Conservation (phyloP, 352 stramenopile species). For the Globisporangium acanthophoron region DNA sequence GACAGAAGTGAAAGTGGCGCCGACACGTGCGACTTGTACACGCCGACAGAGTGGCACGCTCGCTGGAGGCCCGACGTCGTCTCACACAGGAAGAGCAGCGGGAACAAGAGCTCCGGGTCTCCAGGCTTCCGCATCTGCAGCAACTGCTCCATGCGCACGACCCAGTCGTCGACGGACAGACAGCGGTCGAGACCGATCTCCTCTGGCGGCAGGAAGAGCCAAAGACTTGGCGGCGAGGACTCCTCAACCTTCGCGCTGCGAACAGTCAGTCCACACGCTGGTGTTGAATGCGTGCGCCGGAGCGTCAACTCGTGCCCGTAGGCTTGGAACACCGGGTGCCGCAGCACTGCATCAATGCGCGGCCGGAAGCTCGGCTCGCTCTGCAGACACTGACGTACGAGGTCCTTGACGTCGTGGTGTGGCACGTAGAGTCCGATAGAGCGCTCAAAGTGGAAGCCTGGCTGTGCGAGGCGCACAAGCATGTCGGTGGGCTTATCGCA, state of each 20-base stretch:
- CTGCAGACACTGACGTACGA: constrained; percentile 37
- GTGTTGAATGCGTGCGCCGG: not conserved
- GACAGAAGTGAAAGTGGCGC: constrained; percentile 46
- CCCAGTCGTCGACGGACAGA: constrained; percentile 42
- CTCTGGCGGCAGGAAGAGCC: constrained; percentile 49
- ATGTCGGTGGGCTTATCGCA: constrained; percentile 27
- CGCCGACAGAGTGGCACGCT: constrained; percentile 13
- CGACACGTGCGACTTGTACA: constrained; percentile 19
- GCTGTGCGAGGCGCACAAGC: constrained; percentile 23
- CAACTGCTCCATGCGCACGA: constrained; percentile 28
- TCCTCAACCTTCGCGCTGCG: constrained; percentile 15
- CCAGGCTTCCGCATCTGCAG: constrained; percentile 20
- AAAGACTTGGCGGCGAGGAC: constrained; percentile 43
- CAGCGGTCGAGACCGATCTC: constrained; percentile 30
- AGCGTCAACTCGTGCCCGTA: constrained; percentile 19
- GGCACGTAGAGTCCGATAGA: constrained; percentile 45
- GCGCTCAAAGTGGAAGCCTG: constrained; percentile 31
- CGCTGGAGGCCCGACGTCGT: constrained; percentile 21
- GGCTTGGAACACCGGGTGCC: constrained; percentile 30
- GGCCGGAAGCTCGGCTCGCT: constrained; percentile 28
- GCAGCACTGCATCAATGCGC: constrained; percentile 28
- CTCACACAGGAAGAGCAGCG: constrained; percentile 61
- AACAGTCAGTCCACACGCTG: not conserved
- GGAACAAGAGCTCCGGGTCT: constrained; percentile 36
- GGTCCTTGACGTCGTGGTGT: constrained; percentile 36